Evolutionary conservation across 495 filamentous ascomycete genomes (phyloP).

Genomic region (Penicillium paxilli): DNA sequence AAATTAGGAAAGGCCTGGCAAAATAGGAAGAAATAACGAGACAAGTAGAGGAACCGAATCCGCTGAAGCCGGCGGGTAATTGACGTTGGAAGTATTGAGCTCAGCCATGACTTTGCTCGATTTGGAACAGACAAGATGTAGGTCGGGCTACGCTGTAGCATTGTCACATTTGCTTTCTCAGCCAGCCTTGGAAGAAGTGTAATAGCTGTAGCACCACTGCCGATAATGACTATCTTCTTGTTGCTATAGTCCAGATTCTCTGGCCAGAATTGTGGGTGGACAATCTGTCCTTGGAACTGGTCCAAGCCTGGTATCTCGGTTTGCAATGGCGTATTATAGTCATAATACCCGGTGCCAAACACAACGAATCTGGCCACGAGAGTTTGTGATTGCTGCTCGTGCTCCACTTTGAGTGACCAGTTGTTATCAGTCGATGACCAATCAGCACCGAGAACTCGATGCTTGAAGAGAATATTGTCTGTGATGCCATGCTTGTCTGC

Average conservation of each 20-base stretch:
- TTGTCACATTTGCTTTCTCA: slow-evolving; percentile 33
- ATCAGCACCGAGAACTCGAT: slow-evolving; percentile 46
- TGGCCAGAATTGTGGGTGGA: slow-evolving; percentile 47
- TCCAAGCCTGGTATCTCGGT: slow-evolving; percentile 32
- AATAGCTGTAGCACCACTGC: slow-evolving; percentile 49
- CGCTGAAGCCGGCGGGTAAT: slow-evolving; percentile 30
- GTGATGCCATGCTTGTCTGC: slow-evolving; percentile 54
- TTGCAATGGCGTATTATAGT: slow-evolving; percentile 50
- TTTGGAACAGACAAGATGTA: slow-evolving; percentile 48
- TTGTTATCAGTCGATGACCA: slow-evolving; percentile 47
- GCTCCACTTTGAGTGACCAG: slow-evolving; percentile 51
- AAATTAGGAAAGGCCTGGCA: slow-evolving; percentile 47
- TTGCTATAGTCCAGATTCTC: slow-evolving; percentile 34
- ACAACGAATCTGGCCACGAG: slow-evolving; percentile 7
- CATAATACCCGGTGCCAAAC: slow-evolving; percentile 19
- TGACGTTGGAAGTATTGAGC: slow-evolving; percentile 32
- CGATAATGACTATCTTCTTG: slow-evolving; percentile 48
- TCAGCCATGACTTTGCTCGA: slow-evolving; percentile 18
- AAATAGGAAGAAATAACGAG: slow-evolving; percentile 33
- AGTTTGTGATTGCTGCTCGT: not conserved
- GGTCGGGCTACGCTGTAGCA: slow-evolving; percentile 51
- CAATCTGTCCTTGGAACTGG: slow-evolving; percentile 28
- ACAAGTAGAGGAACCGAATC: slow-evolving; percentile 29
- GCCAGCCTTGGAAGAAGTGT: slow-evolving; percentile 37
- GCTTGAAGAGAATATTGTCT: slow-evolving; percentile 44